Evolutionary conservation across 208 protist species (phyloP).

Genomic region (Leptomonas pyrrhocoris): DNA sequence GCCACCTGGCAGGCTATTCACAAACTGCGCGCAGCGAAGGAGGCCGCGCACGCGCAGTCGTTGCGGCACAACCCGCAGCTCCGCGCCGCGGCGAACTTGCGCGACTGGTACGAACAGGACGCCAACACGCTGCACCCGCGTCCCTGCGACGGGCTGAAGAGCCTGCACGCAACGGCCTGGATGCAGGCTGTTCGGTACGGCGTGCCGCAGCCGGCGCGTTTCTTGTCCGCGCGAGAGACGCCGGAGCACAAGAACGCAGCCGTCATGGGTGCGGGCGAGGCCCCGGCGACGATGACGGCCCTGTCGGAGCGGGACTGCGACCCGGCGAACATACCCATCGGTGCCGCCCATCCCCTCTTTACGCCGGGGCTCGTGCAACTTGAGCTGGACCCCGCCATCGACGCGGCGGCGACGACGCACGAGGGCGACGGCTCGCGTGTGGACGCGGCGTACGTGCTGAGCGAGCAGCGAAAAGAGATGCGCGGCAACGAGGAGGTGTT

Average conservation of each 20-base stretch:
- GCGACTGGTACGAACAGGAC: constrained; percentile 85
- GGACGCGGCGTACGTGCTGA: constrained; percentile 41
- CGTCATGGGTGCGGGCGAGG: background rate
- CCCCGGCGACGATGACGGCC: constrained; percentile 21
- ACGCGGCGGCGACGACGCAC: background rate
- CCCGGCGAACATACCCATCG: constrained; percentile 63
- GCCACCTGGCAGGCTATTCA: constrained; percentile 74
- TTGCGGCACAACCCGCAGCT: constrained; percentile 61
- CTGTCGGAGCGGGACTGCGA: constrained; percentile 55
- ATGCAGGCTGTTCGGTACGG: constrained; percentile 83
- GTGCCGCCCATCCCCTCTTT: constrained; percentile 72
- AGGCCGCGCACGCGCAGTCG: constrained; percentile 62
- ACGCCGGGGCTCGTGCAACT: constrained; percentile 71
- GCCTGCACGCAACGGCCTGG: constrained; percentile 71
- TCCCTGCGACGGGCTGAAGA: constrained; percentile 55
- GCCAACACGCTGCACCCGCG: constrained; percentile 65
- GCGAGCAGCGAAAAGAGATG: constrained; percentile 80
- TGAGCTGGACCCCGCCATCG: constrained; percentile 35
- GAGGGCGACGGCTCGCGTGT: constrained; percentile 30
- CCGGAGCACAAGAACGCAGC: background rate
- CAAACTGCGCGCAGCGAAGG: constrained; percentile 70
- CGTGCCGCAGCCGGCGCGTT: constrained; percentile 32
- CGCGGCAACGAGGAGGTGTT: constrained; percentile 77
- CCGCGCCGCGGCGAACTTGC: constrained; percentile 40
- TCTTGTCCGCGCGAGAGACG: background rate